A percentile compares a stretch with the other conserved stretches of the same genome.
Evolutionary conservation across 1,139 yeast species (phyloP).

Genomic region (Kurtzmaniella natalensis): DNA sequence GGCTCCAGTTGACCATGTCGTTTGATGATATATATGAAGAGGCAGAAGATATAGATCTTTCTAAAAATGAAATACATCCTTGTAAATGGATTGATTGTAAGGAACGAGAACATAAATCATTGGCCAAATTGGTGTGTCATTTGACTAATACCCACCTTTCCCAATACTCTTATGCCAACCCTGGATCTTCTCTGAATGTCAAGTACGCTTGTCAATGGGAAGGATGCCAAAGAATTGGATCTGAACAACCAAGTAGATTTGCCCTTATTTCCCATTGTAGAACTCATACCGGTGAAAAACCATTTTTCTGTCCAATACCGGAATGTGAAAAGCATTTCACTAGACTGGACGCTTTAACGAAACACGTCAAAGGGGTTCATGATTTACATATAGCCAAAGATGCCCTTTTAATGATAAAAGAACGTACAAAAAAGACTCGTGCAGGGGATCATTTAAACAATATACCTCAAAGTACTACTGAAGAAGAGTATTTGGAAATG

Average conservation of each 20-base stretch:
- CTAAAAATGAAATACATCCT: conserved; percentile 4
- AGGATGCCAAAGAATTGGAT: conserved; percentile 51
- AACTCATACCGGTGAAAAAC: conserved; percentile 64
- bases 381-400: conserved; percentile 41
- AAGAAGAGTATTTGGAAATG: conserved; percentile 24
- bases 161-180: conserved; percentile 14
- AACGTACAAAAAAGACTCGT: conserved; percentile 18
- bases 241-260: conserved; percentile 54
- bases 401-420: conserved; percentile 25
- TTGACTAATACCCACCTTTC: conserved; percentile 27
- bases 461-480: conserved; percentile 15
- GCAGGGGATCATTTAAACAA: conserved; percentile 14
- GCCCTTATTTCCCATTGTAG: conserved; percentile 61
- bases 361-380: conserved; percentile 62
- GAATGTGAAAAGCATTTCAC: conserved; percentile 63
- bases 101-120: conserved; percentile 14
- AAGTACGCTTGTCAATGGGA: conserved; percentile 62
- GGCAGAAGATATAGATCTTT: conserved; percentile 5
- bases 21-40: conserved; percentile 9
- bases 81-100: conserved; percentile 38
- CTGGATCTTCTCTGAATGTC: conserved; percentile 15
- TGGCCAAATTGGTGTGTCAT: conserved; percentile 30
- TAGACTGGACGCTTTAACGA: conserved; percentile 57
- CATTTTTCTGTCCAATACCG: conserved; percentile 64
- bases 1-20: too few species aligned